Evolutionary conservation across 768 basidiomycete species (phyloP), one percentile per base, ranked within the genome.

Genomic region (Tylopilus felleus): DNA sequence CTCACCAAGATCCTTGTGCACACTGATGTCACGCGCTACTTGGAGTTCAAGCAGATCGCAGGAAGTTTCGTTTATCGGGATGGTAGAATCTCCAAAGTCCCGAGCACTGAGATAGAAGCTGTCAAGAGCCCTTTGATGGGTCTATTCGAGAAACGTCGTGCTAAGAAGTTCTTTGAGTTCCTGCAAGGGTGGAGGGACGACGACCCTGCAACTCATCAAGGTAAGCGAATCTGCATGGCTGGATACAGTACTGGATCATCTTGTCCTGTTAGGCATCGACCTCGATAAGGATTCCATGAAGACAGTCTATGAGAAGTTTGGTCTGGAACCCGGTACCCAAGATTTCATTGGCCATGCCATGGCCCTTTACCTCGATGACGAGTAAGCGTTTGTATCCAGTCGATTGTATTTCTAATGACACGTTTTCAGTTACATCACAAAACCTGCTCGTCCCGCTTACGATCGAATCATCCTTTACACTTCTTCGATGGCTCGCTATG

Each of bases 31-130:
- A 95, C 91, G 39, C 88, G 94, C 57, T 99, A 99, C 74, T 87
- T 99, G 66, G 97, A 98, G 70, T 99, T 99, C 81, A 99, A 98
- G 79, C 96, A 98, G 76, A 98, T 99, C 73, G 93, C 97, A 0
- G 97, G 96, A 50, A 94, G 91, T 69, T 99, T 88, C 73, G 97
- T 99, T 55, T 98, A 94, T 71, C 87, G 96, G 50, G 96, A 98
- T 71, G 93, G 94, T 47, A 90, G 74, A 75, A 97, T 99, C 74
- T 93, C 91, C 57, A 99, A 99, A 74, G 97, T 99, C 10, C 97
- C 97, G 29, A 88, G 89, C 65, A 98, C 93, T 7, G 95, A 98
- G 77, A 86, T 95, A 78, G 97, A 99, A 76, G 97, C 97, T 9
- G 88, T 98, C 53, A 87, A 75, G 73, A 93, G 90, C 64, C 90